Conservation (phyloP, 345 rosid species). For the Populus alba region DNA sequence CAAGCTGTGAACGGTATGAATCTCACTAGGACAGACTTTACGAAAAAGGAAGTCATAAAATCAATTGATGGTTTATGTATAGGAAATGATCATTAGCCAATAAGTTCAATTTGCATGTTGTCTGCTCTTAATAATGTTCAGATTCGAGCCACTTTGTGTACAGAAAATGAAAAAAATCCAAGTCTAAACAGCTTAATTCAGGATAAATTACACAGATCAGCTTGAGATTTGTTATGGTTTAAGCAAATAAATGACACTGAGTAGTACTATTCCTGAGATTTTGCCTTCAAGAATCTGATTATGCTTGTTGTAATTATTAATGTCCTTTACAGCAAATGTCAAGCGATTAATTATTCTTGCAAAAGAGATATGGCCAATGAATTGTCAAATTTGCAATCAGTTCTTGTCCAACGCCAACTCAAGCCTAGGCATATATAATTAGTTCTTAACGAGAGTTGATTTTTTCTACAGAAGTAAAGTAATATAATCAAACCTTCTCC, state of each 20-base stretch:
- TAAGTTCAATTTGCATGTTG: neutral
- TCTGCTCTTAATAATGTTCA: neutral
- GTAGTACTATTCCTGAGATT: neutral
- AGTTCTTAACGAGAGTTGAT: neutral
- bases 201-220: no score
- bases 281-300: no score
- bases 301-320: neutral
- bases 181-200: no score
- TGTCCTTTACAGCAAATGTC: neutral
- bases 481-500: neutral
- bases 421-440: neutral
- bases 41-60: neutral
- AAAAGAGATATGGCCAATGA: neutral
- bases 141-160: neutral
- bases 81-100: neutral
- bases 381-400: constrained; percentile 2
- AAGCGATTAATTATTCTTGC: neutral
- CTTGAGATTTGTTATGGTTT: neutral
- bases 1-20: neutral
- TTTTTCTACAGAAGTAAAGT: neutral
- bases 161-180: no score
- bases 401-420: neutral
- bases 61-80: neutral
- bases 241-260: neutral
- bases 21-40: neutral